phyloP scores from a whole-genome alignment of 1,284 basidiomycete species.

The Cystobasidium pallidum region DNA sequence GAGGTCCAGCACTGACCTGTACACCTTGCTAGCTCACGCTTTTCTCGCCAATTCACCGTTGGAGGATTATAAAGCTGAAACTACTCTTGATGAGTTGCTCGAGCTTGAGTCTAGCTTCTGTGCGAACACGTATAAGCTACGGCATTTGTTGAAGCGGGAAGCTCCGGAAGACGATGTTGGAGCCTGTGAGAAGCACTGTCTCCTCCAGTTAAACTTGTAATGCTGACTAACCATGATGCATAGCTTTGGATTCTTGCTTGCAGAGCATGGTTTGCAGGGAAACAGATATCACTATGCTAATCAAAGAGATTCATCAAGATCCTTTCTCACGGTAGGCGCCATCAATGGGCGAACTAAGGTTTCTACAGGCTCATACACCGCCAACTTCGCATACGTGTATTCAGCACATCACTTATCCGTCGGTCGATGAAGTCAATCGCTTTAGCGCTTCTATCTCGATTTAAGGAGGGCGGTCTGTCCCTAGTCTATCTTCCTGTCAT shows the following conservation, averaged over 20 bases:
- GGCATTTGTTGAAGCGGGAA: conserved; percentile 4
- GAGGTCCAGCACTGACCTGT: too few relatives aligned
- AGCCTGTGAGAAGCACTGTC: not conserved
- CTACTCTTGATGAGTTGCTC: conserved; percentile 17
- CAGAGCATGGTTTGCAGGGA: not conserved
- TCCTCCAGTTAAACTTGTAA: not conserved
- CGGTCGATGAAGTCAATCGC: not conserved
- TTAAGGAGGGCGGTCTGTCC: conserved; percentile 12
- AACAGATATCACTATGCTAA: not conserved
- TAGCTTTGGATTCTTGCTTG: not conserved
- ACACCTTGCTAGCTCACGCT: conserved; percentile 28
- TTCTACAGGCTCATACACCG: too few relatives aligned
- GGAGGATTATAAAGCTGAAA: conserved; percentile 1
- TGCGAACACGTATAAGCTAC: not conserved
- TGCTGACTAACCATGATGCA: not conserved
- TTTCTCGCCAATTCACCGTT: not conserved
- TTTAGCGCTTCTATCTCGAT: not conserved
- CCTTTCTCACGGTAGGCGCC: conserved; percentile 9
- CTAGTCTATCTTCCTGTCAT: conserved; percentile 23
- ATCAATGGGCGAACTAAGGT: too few relatives aligned
- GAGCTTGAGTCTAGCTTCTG: not conserved
- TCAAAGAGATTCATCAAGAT: conserved; percentile 29
- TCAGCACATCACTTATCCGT: not conserved
- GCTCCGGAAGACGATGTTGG: conserved; percentile 15
- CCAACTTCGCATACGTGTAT: too few relatives aligned